Conservation (phyloP, 345 rosid genomes). For the Salix exigua region DNA sequence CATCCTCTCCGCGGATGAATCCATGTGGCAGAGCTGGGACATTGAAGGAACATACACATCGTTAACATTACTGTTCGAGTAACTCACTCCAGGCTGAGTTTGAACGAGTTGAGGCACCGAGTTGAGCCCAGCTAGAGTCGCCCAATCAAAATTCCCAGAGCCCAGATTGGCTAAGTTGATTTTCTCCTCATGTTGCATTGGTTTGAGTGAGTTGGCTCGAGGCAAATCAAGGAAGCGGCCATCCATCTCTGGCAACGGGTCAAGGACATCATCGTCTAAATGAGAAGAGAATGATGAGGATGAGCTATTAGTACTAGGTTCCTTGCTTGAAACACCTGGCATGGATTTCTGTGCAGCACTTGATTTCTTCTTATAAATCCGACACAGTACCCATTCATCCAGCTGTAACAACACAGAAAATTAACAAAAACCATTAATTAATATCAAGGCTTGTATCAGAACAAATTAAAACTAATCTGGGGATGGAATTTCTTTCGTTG, state of each 20-base stretch:
- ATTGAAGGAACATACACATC: slow-evolving; percentile 37
- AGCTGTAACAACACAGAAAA: slow-evolving; percentile 36
- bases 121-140: slow-evolving; percentile 55
- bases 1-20: slow-evolving; percentile 1
- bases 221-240: slow-evolving; percentile 49
- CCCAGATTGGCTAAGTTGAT: slow-evolving; percentile 32
- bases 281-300: slow-evolving; percentile 71
- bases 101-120: slow-evolving; percentile 42
- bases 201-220: slow-evolving; percentile 43
- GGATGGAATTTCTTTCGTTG: neutral
- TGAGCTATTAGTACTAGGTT: slow-evolving; percentile 56
- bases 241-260: slow-evolving; percentile 60
- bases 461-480: neutral
- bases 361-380: slow-evolving; percentile 80
- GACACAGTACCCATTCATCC: slow-evolving; percentile 95
- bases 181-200: slow-evolving; percentile 46
- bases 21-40: slow-evolving; percentile 25
- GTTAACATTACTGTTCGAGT: slow-evolving; percentile 10
- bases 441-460: neutral
- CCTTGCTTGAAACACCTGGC: slow-evolving; percentile 47
- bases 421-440: neutral
- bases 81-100: slow-evolving; percentile 30
- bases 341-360: slow-evolving; percentile 45
- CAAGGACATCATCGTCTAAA: slow-evolving; percentile 73
- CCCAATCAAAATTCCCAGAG: slow-evolving; percentile 69